Evolutionary conservation across 352 stramenopile species (phyloP), one percentile per base, ranked within the genome.

Genomic region (Phytophthora pistaciae): DNA sequence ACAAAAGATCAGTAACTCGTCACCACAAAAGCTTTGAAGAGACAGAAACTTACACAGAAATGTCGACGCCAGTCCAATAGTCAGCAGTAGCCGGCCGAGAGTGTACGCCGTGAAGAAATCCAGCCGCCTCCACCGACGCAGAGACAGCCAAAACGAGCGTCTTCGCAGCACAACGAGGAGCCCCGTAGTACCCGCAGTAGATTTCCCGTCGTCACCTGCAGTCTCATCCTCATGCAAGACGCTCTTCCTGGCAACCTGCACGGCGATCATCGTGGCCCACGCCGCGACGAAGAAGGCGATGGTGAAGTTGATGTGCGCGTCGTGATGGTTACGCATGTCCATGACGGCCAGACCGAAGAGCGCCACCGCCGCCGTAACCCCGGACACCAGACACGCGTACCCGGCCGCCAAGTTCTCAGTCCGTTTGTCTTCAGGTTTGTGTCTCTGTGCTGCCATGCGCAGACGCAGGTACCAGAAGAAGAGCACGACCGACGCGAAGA

Each of bases 401-500:
- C 60, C 53, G 18, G 46, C 31, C 36, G 56, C 5, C 29, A 66
- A 38, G 18, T 74, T 31, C 40, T 66, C 42, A 9, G 61, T 56
- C 53, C 61, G 66, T 5, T 16, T 60, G 9, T 52, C 56, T 13
- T 18, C 11, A 0, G n/a, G 27, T 40, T 31, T 38, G 27, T 58
- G 16, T 33, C 31, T 64, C 46, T 49, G 44, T 2, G 44, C 60
- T 44, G 58, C 50, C 14, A 85, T 72, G n/a, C 77, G 79, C 16
- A 94, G 70, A 25, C 65, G 73, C 36, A 90, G 14, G 66, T 94
- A 93, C 86, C 86, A 94, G 56, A 84, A 85, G 73, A 91, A 95
- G 29, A 94, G 78, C 48, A 65, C 38, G 29, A 83, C 61, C 10
- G 84, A 79, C 11, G 66, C 68, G 14, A 91, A 70, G 72, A 96